Percentiles rank a stretch among this genome's conserved stretches.
Conservation (phyloP, 768 basidiomycete genomes). For the Lentinula raphanica region DNA sequence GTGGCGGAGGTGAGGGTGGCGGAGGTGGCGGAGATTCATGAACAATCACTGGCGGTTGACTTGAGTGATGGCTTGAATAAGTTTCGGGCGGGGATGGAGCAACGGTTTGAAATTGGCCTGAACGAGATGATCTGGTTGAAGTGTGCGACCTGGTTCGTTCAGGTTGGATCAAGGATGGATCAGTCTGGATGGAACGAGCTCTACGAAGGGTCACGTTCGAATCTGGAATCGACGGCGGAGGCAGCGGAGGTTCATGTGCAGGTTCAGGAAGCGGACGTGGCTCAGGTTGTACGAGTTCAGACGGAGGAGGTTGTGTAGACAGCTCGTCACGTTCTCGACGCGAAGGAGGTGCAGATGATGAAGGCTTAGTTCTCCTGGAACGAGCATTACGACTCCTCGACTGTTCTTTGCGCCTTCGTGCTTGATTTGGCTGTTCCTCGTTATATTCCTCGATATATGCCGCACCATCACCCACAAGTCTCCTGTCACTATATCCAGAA, state of each 20-base stretch:
- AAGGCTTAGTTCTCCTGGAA: not conserved
- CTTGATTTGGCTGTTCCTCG: not conserved
- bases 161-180: not conserved
- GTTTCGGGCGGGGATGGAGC: not conserved
- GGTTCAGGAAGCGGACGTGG: no score
- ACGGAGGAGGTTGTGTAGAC: not conserved
- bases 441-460: slow-evolving; percentile 9
- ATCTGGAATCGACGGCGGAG: not conserved
- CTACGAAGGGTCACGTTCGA: not conserved
- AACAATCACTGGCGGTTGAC: not conserved
- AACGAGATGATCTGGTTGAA: not conserved
- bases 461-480: slow-evolving; percentile 6
- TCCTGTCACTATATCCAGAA: not conserved
- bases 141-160: not conserved
- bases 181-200: slow-evolving; percentile 3
- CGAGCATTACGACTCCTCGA: not conserved
- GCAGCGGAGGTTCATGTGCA: not conserved
- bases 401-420: not conserved
- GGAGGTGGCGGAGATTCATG: not conserved
- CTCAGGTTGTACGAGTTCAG: not conserved
- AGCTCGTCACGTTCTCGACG: not conserved
- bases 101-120: not conserved
- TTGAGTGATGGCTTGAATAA: no score
- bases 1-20: not conserved
- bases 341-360: no score